Evolutionary conservation across 331 rosid species (phyloP).

Genomic region (Quercus phellos): DNA sequence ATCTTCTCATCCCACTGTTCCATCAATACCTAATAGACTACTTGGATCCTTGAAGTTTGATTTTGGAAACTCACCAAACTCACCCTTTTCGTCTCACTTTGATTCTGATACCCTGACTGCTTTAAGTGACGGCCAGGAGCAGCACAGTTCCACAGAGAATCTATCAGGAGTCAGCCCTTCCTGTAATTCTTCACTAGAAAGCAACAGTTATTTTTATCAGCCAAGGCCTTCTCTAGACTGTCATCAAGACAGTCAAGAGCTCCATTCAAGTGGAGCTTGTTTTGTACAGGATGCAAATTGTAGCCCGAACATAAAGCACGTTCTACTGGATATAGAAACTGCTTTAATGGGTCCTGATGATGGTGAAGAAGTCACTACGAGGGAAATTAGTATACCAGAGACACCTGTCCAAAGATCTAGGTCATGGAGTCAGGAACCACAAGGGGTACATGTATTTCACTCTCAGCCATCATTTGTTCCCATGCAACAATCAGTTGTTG

Average conservation of each 20-base stretch:
- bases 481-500: slow-evolving; percentile 30
- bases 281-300: slow-evolving; percentile 36
- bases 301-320: slow-evolving; percentile 36
- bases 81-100: slow-evolving; percentile 48
- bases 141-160: slow-evolving; percentile 52
- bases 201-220: slow-evolving; percentile 32
- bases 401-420: slow-evolving; percentile 33
- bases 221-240: slow-evolving; percentile 36
- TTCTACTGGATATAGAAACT: slow-evolving; percentile 66
- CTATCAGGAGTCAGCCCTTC: slow-evolving; percentile 56
- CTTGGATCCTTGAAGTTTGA: slow-evolving; percentile 63
- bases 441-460: slow-evolving; percentile 32
- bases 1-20: slow-evolving; percentile 47
- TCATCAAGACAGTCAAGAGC: slow-evolving; percentile 27
- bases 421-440: slow-evolving; percentile 48
- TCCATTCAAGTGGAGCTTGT: slow-evolving; percentile 36
- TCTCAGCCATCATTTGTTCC: slow-evolving; percentile 37
- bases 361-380: slow-evolving; percentile 37
- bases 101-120: slow-evolving; percentile 58
- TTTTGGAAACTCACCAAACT: slow-evolving; percentile 58
- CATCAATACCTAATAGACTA: slow-evolving; percentile 45
- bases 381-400: slow-evolving; percentile 31
- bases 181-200: slow-evolving; percentile 46
- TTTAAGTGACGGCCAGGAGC: slow-evolving; percentile 59
- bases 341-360: slow-evolving; percentile 84